A percentile compares a stretch with the other conserved stretches of the same genome.
phyloP scores from a whole-genome alignment of 352 stramenopile species.

The Phytopythium sindhum region DNA sequence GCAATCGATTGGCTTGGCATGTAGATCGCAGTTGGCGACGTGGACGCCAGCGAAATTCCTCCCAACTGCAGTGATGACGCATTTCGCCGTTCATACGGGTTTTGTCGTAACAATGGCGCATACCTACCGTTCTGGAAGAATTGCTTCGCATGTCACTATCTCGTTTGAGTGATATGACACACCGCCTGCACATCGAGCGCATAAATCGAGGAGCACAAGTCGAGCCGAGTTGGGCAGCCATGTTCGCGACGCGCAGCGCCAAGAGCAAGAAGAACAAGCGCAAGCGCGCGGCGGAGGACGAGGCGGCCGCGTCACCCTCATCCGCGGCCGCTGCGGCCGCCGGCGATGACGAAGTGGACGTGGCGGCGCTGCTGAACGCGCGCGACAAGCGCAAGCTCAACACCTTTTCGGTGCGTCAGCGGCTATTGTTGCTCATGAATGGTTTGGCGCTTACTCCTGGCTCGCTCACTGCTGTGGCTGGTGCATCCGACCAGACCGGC shows the following conservation, averaged over 20 bases:
- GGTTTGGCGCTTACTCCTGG: not conserved
- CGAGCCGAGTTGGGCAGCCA: slow-evolving; percentile 5
- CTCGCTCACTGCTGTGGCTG: too few species aligned
- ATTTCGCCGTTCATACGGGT: not conserved
- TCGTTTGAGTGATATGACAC: not conserved
- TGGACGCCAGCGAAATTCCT: too few species aligned
- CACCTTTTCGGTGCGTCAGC: slow-evolving; percentile 44
- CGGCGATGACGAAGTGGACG: slow-evolving; percentile 1
- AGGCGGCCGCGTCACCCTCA: not conserved
- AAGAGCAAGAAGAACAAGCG: slow-evolving; percentile 56
- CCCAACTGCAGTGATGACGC: too few species aligned
- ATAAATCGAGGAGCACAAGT: not conserved
- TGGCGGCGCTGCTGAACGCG: slow-evolving; percentile 6
- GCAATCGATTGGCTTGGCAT: too few species aligned
- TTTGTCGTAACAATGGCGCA: not conserved
- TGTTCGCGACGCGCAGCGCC: slow-evolving; percentile 35
- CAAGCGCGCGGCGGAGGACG: slow-evolving; percentile 31
- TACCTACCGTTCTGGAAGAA: not conserved
- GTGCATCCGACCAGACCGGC: slow-evolving; percentile 34
- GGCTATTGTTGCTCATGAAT: not conserved
- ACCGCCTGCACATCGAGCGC: not conserved
- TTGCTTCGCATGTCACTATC: not conserved
- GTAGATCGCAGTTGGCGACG: too few species aligned
- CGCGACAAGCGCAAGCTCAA: slow-evolving; percentile 31
- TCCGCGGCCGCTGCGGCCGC: not conserved